Evolutionary conservation across 2,329 filamentous ascomycete species (phyloP), one percentile per base, ranked within the genome.

Genomic region (Chaetomiaceae sp.): DNA sequence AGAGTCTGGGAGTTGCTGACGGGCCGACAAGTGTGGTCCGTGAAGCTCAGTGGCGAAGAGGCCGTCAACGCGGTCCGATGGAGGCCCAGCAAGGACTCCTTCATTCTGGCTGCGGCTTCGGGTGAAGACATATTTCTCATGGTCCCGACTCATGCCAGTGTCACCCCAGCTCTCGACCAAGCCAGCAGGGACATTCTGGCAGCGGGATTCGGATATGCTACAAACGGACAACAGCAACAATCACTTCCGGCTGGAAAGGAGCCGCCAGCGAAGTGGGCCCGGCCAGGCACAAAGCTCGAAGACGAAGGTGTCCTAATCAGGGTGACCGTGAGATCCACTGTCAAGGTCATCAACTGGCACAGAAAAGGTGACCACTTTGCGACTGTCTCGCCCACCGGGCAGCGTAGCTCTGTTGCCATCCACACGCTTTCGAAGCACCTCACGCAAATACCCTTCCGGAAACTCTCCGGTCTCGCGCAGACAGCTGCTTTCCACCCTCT

Each of bases 351-450:
- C 63, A 87, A 84, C 67, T 99, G 92, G 90, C 95, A 99, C 72
- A 82, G 92, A 54, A 85, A 89, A 56, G 94, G 94, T 62, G 92
- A 97, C 68, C 96, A 96, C 74, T 86, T 99, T 65, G 86, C 89
- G 61, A 95, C 91, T 1, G 90, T 96, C 20, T 95, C 90, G 45
- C 90, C 94, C 1, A 79, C 81, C 11, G 87, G 87, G 29, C 84
- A 88, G 66, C 80, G 82, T 61, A 86, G 82, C 65, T 89, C 94
- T 4, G 89, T 99, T 48, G 86, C 90, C 49, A 95, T 99, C 57
- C 94, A 99, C 73, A 96, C 92, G 0, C 76, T 99, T 56, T 94
- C 89, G 53, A 96, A 95, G 70, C 94, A 99, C 72, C 80, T 92
- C 41, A 96, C 90, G 2, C 94, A 99, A 70, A 85, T 94, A 59